These are phyloP conservation scores for Posidonia oceanica DNA, from an alignment of 116 monocot species.

Conservation along the genomic window DNA sequence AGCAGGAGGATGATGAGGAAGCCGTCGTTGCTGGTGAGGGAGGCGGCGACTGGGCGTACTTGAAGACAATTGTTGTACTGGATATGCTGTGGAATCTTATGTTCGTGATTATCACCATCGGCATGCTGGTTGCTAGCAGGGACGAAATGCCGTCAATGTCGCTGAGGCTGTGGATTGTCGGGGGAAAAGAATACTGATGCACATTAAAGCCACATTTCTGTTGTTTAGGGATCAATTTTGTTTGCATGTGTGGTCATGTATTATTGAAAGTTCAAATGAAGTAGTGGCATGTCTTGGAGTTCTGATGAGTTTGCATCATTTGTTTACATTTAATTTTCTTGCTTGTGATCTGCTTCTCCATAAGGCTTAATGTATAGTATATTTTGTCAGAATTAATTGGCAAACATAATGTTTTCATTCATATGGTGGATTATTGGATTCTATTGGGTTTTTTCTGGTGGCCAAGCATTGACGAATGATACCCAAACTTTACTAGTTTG, in stretches of 20 bases:
- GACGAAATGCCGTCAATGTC: conserved; percentile 60
- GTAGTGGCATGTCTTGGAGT: too few species aligned
- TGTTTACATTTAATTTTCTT: not conserved
- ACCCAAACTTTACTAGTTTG: conserved; percentile 86
- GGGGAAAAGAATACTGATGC: not conserved
- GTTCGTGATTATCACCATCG: conserved; percentile 49
- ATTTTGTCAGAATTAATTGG: conserved; percentile 11
- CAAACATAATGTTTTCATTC: conserved; percentile 96
- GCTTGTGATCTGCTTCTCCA: not conserved
- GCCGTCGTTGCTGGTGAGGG: conserved; percentile 73
- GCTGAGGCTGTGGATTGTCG: conserved; percentile 64
- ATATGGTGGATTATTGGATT: conserved; percentile 97
- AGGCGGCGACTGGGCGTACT: conserved; percentile 90
- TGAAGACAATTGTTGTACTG: conserved; percentile 66
- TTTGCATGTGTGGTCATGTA: not conserved
- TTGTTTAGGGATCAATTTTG: conserved; percentile 8
- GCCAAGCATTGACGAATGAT: conserved; percentile 59
- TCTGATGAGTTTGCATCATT: not conserved
- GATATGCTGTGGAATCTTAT: conserved; percentile 80
- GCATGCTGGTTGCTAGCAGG: conserved; percentile 35
- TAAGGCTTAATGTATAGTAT: not conserved
- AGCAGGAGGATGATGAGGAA: conserved; percentile 78
- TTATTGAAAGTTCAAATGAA: too few species aligned
- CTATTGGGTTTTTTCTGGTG: conserved; percentile 92
- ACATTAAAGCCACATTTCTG: too few species aligned